Base-by-base conservation (phyloP, 2,329 filamentous ascomycete species). In the Aspergillus flavus region DNA sequence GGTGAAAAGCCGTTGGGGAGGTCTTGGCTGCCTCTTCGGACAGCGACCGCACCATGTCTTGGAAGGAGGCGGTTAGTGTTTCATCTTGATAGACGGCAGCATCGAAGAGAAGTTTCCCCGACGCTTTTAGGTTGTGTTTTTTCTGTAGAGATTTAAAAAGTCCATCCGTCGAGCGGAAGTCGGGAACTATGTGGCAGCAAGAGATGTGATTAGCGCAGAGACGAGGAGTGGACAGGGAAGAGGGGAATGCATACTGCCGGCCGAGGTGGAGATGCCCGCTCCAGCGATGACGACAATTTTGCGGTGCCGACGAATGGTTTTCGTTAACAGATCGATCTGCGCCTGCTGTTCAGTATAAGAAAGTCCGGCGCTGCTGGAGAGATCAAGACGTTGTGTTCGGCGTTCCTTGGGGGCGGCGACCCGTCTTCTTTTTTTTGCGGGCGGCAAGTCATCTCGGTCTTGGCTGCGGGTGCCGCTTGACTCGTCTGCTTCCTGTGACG, bases 241-340 rank as follows among this genome's bases (percentile, higher is more conserved):
- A 64, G 68, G 60, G 64, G 70, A 73, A 65, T 70, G 87, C 90
- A 75, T 85, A 91, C 89, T 96, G 66, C 95, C 95, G 70, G 95
- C 94, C 59, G 94, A 94, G 58, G 97, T 95, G 45, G 95, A 98
- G 72, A 99, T 99, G 66, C 95, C 95, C 67, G 95, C 95, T 63
- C 95, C 95, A 54, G 94, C 95, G 76, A 99, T 91, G 58, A 98
- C 92, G 39, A 99, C 93, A 75, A 99, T 96, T 82, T 97, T 97
- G 81, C 94, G 92, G 83, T 95, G 95, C 74, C 91, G 93, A 72
- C 91, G 90, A 61, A 99, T 79, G 28, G 89, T 89, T 50, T 89
- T 86, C 52, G 94, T 81, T 34, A 99, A 82, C 61, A 89, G 86
- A 64, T 91, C 86, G 45, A 97, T 82, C 71, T 89, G 85, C 34